Evolutionary conservation across 257 asterid genomes (phyloP).

Genomic region (Solanum pimpinellifolium): DNA sequence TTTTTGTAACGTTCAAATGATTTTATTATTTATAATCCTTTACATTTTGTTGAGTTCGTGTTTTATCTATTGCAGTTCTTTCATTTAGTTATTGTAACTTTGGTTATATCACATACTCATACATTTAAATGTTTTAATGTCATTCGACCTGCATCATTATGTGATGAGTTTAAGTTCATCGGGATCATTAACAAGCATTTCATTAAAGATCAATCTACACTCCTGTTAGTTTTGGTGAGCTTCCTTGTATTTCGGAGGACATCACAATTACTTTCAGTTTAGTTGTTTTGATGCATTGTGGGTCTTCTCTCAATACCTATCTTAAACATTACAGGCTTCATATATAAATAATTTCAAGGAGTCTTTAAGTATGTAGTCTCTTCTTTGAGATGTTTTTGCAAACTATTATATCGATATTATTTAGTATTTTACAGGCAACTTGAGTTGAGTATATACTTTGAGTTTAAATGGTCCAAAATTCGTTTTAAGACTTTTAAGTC

Average conservation of each 20-base stretch:
- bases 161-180: not conserved
- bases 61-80: not conserved
- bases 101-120: not conserved
- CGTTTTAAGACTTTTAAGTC: not conserved
- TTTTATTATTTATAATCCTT: no score
- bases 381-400: not conserved
- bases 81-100: not conserved
- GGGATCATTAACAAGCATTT: not conserved
- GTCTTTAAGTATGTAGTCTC: not conserved
- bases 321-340: not conserved
- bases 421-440: not conserved
- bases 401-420: no score
- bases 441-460: not conserved
- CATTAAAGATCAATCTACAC: not conserved
- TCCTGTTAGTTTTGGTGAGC: not conserved
- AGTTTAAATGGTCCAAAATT: not conserved
- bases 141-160: not conserved
- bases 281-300: not conserved
- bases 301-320: not conserved
- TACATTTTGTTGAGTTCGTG: not conserved
- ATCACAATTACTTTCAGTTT: not conserved
- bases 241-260: not conserved
- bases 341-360: no score
- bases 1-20: not conserved
- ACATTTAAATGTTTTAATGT: not conserved